Evolutionary conservation across 106 monocot species (phyloP), one percentile per base, ranked within the genome.

Genomic region (Dendrobium chrysotoxum): DNA sequence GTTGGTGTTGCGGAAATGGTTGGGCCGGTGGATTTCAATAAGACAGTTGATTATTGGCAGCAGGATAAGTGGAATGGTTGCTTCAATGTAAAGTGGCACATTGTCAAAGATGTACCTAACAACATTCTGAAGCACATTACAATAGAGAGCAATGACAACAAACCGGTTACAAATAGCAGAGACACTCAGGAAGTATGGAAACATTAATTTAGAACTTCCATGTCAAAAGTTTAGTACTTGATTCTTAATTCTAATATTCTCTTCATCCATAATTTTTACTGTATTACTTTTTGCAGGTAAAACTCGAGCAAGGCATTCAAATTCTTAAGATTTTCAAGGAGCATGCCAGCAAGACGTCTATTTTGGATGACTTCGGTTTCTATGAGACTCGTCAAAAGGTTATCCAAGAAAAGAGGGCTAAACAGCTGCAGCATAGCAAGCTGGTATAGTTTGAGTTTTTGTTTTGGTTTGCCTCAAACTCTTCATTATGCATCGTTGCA

Each of bases 41-140:
- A 89, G 74, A 95, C 90, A 4, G 82, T 95, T 1, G 92, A 95
- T 12, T 91, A 95, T 77, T 95, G 95, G 92, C 95, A 95, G 64
- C 92, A 95, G 76, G 92, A 92, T 78, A 95, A 91, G 86, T 95
- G 95, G 95, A 92, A 81, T 85, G 95, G 95, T 28, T 92, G 92
- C 78, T 95, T 95, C 80, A 85, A 86, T 80, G 89, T 95, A 25
- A 92, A 88, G 86, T 95, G 95, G 92, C 95, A 92, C 40, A 89
- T 95, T 66, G 89, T 92, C 18, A 95, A 95, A 77, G 95, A 95
- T 88, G 88, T 95, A 3, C 92, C 91, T 15, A 95, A 92, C 73
- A 89, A 57, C 50, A 30, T 88, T 58, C 89, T 92, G 18, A 95
- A 89, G 79, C 92, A 92, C 82, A 92, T 95, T 1, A 91, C 82